Conservation (phyloP, 2,329 filamentous ascomycete genomes). For the Clarireedia monteithiana region DNA sequence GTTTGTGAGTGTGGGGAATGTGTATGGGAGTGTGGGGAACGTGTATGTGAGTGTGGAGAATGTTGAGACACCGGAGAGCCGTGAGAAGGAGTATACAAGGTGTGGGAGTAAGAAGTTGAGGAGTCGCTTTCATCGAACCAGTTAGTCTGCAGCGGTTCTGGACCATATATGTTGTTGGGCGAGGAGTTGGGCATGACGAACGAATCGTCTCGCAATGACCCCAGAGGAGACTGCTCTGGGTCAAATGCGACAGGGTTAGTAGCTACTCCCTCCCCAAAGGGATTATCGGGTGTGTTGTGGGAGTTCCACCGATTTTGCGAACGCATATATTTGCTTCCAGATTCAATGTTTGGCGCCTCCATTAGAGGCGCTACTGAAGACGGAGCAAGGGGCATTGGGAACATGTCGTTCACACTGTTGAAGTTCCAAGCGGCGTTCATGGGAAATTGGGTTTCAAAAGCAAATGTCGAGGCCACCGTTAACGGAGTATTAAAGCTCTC, state of each 20-base stretch:
- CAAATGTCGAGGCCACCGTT: neutral
- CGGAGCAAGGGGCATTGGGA: neutral
- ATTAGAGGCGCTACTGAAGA: neutral
- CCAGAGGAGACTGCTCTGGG: conserved; percentile 40
- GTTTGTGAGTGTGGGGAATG: conserved; percentile 16
- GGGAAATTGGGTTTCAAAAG: neutral
- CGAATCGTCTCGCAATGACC: too few species aligned
- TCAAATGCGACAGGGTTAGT: conserved; percentile 38
- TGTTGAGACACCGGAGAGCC: conserved; percentile 14
- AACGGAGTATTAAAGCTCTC: neutral
- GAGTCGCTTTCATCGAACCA: conserved; percentile 16
- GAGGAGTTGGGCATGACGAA: neutral
- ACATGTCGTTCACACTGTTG: neutral
- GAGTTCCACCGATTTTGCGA: conserved; percentile 20
- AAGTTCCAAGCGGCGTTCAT: neutral
- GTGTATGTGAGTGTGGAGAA: conserved; percentile 13
- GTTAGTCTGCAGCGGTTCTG: conserved; percentile 11
- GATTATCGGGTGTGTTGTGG: conserved; percentile 13
- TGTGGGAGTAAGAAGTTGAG: conserved; percentile 15
- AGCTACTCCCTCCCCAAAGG: conserved; percentile 11
- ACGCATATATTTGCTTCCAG: neutral
- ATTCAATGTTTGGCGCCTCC: conserved; percentile 5
- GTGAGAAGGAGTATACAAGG: conserved; percentile 11
- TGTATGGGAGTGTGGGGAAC: conserved; percentile 10
- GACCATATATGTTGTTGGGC: conserved; percentile 22